Percentiles rank a stretch among this genome's conserved stretches.
phyloP scores from a whole-genome alignment of 2,329 filamentous ascomycete genomes.

The Cryphonectria japonica region DNA sequence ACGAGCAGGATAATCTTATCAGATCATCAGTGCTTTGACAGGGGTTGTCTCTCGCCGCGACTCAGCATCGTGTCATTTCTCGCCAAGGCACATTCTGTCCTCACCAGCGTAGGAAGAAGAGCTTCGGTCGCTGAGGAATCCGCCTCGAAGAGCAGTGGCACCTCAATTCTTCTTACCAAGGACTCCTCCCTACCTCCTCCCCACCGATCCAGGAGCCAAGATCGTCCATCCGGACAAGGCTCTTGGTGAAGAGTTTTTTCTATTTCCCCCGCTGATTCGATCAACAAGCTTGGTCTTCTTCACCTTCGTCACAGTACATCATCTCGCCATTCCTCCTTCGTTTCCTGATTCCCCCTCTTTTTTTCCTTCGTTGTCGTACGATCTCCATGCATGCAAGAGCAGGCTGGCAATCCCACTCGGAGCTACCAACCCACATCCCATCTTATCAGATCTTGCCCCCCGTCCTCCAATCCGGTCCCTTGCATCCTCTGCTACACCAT shows the following conservation, averaged over 20 bases:
- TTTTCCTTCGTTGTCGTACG: neutral
- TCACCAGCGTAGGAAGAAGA: neutral
- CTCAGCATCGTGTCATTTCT: conserved; percentile 4
- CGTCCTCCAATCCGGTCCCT: neutral
- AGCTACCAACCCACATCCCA: conserved; percentile 3
- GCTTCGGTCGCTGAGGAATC: neutral
- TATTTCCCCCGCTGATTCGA: neutral
- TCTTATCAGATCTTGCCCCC: conserved; percentile 6
- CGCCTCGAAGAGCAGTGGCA: neutral
- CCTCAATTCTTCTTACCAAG: neutral
- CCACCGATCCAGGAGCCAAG: conserved; percentile 18
- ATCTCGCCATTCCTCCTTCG: conserved; percentile 2
- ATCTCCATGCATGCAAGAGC: neutral
- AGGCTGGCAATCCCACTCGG: neutral
- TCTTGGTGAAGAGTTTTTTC: conserved; percentile 7
- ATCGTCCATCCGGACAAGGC: conserved; percentile 12
- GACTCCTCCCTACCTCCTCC: neutral
- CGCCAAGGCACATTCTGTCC: neutral
- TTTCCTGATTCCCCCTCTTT: neutral
- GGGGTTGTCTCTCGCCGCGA: neutral
- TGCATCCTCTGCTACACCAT: neutral
- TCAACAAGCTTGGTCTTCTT: neutral
- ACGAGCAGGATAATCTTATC: conserved; percentile 28
- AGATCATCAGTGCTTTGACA: conserved; percentile 22
- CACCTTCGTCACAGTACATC: conserved; percentile 7